A percentile compares a stretch with the other conserved stretches of the same genome.
phyloP scores from a whole-genome alignment of 805 yeast species.

The Metschnikowia dekortorum region DNA sequence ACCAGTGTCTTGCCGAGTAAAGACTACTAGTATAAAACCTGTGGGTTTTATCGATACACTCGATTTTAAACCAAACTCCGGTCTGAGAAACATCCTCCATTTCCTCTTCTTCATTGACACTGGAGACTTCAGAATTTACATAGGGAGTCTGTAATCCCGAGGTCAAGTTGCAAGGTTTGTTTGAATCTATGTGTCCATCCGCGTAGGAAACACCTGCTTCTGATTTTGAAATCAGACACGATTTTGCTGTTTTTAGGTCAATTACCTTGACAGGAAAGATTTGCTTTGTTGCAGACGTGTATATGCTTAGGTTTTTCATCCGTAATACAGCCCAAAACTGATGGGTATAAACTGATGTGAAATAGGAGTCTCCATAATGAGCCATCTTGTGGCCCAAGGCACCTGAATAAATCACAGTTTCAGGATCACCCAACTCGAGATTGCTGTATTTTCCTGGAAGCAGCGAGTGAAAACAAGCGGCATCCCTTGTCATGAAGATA shows the following conservation, averaged over 20 bases:
- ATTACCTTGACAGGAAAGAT: slow-evolving; percentile 79
- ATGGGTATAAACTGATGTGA: slow-evolving; percentile 32
- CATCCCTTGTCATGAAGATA: slow-evolving; percentile 61
- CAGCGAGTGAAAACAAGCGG: slow-evolving; percentile 71
- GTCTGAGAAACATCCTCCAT: slow-evolving; percentile 26
- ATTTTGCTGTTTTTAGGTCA: slow-evolving; percentile 59
- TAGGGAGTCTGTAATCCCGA: slow-evolving; percentile 1
- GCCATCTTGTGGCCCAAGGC: slow-evolving; percentile 36
- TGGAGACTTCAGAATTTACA: slow-evolving; percentile 11
- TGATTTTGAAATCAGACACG: slow-evolving; percentile 48
- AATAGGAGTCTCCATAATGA: slow-evolving; percentile 35
- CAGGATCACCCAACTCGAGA: slow-evolving; percentile 12
- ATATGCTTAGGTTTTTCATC: slow-evolving; percentile 64
- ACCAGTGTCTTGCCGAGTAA: slow-evolving; percentile 78
- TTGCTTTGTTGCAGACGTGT: slow-evolving; percentile 67
- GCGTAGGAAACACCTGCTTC: not conserved
- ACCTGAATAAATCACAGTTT: slow-evolving; percentile 28
- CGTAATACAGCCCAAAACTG: slow-evolving; percentile 81
- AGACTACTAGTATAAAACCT: slow-evolving; percentile 70
- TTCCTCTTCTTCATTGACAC: slow-evolving; percentile 12
- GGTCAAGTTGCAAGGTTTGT: not conserved
- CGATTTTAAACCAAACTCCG: slow-evolving; percentile 53
- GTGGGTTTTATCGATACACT: slow-evolving; percentile 54
- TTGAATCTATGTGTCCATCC: not conserved
- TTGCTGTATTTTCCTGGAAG: slow-evolving; percentile 44